These are phyloP conservation scores for Effrenium voratum DNA, from an alignment of 73 alveolate species.

Conservation along the genomic window DNA sequence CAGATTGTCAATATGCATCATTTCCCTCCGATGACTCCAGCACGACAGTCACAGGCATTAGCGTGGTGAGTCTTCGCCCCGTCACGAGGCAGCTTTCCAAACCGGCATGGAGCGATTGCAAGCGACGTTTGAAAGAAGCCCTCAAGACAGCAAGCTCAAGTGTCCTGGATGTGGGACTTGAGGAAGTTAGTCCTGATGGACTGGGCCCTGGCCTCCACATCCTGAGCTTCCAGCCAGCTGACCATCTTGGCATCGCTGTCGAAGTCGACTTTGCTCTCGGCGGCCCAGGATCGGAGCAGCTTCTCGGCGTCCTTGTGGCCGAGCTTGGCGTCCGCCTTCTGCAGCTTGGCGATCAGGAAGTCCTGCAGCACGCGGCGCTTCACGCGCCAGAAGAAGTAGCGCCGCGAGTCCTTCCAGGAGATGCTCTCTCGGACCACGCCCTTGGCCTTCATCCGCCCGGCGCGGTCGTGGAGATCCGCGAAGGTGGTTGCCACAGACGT, in stretches of 20 bases:
- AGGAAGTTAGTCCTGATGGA: conserved; percentile 16
- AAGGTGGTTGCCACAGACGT: conserved; percentile 59
- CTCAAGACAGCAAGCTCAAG: no score
- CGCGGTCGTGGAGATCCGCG: conserved; percentile 89
- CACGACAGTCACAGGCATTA: no score
- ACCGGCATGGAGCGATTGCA: no score
- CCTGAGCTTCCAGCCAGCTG: conserved; percentile 56
- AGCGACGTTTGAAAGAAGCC: no score
- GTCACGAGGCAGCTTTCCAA: no score
- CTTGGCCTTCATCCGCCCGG: conserved; percentile 90
- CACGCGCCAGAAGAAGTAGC: conserved; percentile 91
- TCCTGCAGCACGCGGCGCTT: conserved; percentile 80
- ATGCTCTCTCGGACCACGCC: conserved; percentile 64
- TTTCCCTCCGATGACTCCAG: no score
- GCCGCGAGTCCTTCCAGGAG: conserved; percentile 83
- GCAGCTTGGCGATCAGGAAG: conserved; percentile 20
- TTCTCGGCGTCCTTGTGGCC: background rate
- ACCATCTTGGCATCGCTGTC: conserved; percentile 50
- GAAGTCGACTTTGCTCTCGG: conserved; percentile 4
- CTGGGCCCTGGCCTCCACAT: background rate
- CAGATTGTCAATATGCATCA: no score
- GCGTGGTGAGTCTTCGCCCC: no score
- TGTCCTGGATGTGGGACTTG: conserved; percentile 28
- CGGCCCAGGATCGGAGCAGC: no score
- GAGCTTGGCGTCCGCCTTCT: conserved; percentile 45